Conservation (phyloP, 208 protist species). For the Borovskyia barvae region DNA sequence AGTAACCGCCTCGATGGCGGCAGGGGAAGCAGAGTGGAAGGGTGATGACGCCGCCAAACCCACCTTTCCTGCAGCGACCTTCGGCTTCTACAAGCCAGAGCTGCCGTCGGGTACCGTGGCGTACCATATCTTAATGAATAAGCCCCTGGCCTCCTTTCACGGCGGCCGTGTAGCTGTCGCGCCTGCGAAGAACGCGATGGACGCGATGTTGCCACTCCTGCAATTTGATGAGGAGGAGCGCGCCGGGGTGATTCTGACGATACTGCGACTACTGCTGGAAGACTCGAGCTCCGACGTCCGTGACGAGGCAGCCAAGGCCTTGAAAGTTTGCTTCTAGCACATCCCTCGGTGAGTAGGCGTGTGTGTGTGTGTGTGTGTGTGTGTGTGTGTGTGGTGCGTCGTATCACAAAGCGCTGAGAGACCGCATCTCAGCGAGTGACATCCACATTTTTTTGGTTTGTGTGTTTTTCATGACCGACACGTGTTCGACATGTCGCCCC, state of each 20-base stretch:
- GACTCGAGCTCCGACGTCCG: conserved; percentile 71
- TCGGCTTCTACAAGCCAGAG: conserved; percentile 9
- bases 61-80: neutral
- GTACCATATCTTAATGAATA: conserved; percentile 35
- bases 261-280: conserved; percentile 70
- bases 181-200: neutral
- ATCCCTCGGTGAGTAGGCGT: neutral
- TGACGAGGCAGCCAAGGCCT: conserved; percentile 71
- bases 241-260: conserved; percentile 60
- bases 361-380: neutral
- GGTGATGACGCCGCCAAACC: no score
- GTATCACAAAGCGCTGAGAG: no score
- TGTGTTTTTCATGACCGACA: no score
- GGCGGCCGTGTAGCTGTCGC: conserved; percentile 2
- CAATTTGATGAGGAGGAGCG: conserved; percentile 64
- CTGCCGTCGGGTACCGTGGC: conserved; percentile 26
- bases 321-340: conserved; percentile 78
- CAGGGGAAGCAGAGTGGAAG: no score
- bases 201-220: conserved; percentile 12
- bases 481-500: no score
- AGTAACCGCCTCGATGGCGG: neutral
- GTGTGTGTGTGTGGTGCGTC: neutral
- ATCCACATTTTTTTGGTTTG: no score
- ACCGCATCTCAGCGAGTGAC: no score
- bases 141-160: neutral